Evolutionary conservation across 2,329 filamentous ascomycete genomes (phyloP), one percentile per base, ranked within the genome.

Genomic region (Cladosporium phlei): DNA sequence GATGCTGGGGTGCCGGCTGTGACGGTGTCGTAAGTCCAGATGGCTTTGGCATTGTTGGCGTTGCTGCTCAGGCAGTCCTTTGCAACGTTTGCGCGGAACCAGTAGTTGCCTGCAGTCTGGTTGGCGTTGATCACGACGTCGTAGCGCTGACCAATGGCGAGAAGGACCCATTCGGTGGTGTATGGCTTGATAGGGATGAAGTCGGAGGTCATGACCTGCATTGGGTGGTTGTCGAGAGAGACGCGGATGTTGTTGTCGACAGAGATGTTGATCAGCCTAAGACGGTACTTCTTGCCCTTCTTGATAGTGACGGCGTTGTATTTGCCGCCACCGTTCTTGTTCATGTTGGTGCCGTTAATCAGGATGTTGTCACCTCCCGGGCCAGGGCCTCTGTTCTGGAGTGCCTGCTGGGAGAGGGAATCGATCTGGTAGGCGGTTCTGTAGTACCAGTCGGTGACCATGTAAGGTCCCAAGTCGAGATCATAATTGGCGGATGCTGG

Each of bases 401-500:
- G 50, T 57, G 62, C 49, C 57, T 59, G 11, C 58, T 61, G 12
- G 51, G 62, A 52, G 55, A 63, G 38, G 56, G 55, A 35, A 59
- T 58, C 52, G 3, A 56, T 53, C 3, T 54, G 52, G 45, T 50
- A 55, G 16, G 59, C 54, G 16, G 56, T 57, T 17, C 49, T 54
- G 46, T 63, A 63, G 51, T 61, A 51, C 81, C 81, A 86, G 56
- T 87, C 83, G 12, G 72, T 75, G 5, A 85, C 58, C 20, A 80
- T 69, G 1, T 85, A 55, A 9, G 72, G 64, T 3, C 83, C 82
- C 0, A 84, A 67, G 55, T 86, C 83, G 38, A 76, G 70, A 50
- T 86, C 80, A 54, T 83, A 84, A 55, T 79, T 71, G 11, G 72
- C 68, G 2, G 75, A 74, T 0, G 73, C 70, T 0, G 80, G 80